Evolutionary conservation across 257 asterid species (phyloP), one percentile per base, ranked within the genome.

Genomic region (Plectranthus barbatus): DNA sequence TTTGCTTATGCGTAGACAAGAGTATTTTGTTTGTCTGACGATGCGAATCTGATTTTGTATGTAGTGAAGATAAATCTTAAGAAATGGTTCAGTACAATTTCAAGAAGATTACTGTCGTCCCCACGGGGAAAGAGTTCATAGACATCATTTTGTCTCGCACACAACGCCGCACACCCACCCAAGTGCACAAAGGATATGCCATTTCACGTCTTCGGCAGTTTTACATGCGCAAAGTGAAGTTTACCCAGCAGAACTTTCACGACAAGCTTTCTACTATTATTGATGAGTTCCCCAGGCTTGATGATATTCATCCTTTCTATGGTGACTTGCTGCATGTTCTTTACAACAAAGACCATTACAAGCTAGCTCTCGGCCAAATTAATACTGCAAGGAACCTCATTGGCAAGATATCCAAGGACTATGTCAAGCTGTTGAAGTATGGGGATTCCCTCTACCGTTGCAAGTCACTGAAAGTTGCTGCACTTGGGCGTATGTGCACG

Each of bases 101-200:
- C 79, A 93, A 93, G 72, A 90, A 80, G 90, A 93, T 93, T 14
- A 93, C 99, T 0, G 91, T 89, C 15, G 96, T 89, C 17, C 96
- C 97, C 15, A 79, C 76, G 4, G 97, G 99, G 73, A 93, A 90
- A 80, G 95, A 87, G 59, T 93, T 93, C 34, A 71, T 90, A 0
- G 97, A 93, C 74, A 90, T 90, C 55, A 87, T 93, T 62, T 89
- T 93, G 24, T 90, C 99, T 5, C 96, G 97, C 3, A 93, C 97
- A 1, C 99, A 90, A 54, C 94, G 97, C 4, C 88, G 95, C 45
- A 93, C 99, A 0, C 97, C 99, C 1, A 93, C 99, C 31, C 95
- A 85, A 56, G 99, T 93, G 18, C 99, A 93, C 82, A 93, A 90
- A 79, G 99, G 97, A 21, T 90, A 93, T 79, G 96, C 99, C 49